A percentile compares a stretch with the other conserved stretches of the same genome.
Evolutionary conservation across 129 eudicot genomes (phyloP).

Genomic region (Pulicaria dysenterica): DNA sequence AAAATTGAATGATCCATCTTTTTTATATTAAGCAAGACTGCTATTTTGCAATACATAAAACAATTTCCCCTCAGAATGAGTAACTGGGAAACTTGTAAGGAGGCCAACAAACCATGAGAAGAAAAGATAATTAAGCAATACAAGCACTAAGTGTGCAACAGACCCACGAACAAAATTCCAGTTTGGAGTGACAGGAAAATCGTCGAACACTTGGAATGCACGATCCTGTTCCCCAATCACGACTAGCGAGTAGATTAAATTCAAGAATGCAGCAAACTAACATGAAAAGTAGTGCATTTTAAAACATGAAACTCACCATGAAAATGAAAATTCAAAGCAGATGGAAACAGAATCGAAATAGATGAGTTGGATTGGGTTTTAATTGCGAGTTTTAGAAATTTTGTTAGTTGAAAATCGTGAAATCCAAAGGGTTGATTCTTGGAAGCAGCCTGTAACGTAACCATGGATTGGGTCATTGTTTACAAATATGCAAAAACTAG

Average conservation of each 20-base stretch:
- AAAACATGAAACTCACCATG: conserved; percentile 29
- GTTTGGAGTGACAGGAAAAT: background rate
- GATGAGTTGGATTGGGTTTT: conserved; percentile 25
- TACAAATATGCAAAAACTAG: conserved; percentile 25
- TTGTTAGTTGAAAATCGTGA: conserved; percentile 23
- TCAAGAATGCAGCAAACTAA: conserved; percentile 18
- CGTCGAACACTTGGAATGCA: conserved; percentile 17
- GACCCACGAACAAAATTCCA: background rate
- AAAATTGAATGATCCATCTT: background rate
- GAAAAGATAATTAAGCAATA: too few relatives aligned
- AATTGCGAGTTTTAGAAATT: conserved; percentile 7
- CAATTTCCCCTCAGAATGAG: background rate
- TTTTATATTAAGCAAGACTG: too few relatives aligned
- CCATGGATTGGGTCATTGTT: conserved; percentile 12
- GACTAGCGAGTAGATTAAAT: background rate
- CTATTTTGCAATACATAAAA: background rate
- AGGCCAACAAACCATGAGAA: too few relatives aligned
- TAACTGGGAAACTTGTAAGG: too few relatives aligned
- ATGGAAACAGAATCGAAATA: conserved; percentile 1
- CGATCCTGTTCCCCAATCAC: background rate
- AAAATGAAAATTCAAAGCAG: conserved; percentile 7
- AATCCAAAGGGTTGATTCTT: conserved; percentile 25
- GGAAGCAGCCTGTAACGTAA: conserved; percentile 10
- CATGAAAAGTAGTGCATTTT: background rate
- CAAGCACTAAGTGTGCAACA: background rate